Conservation (phyloP, 179 eudicot genomes). For the Gypsophila paniculata region DNA sequence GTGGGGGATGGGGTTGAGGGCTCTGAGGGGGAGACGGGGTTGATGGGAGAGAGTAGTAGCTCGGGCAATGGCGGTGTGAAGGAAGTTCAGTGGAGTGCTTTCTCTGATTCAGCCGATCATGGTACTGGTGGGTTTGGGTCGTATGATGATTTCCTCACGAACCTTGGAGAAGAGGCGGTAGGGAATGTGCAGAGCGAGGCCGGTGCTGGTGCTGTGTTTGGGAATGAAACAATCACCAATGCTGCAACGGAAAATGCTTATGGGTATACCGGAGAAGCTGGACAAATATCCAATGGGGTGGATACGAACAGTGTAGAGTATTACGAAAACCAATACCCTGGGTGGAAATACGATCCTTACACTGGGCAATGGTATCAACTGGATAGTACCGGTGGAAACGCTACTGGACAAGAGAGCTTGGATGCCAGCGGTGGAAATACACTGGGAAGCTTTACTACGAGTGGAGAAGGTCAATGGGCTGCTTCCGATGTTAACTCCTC, state of each 20-base stretch:
- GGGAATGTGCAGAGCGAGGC: constrained; percentile 32
- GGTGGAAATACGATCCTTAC: constrained; percentile 74
- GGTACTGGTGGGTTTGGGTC: constrained; percentile 54
- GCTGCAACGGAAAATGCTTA: constrained; percentile 24
- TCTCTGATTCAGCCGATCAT: constrained; percentile 39
- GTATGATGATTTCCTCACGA: constrained; percentile 59
- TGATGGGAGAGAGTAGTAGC: constrained; percentile 31
- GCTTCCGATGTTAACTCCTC: constrained; percentile 41
- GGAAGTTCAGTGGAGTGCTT: constrained; percentile 81
- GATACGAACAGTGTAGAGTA: constrained; percentile 47
- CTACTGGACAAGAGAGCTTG: constrained; percentile 25
- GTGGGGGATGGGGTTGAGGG: constrained; percentile 23
- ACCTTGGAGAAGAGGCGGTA: constrained; percentile 40
- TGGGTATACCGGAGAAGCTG: constrained; percentile 29
- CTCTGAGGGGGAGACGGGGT: constrained; percentile 28
- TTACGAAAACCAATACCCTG: constrained; percentile 82
- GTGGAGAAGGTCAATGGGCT: constrained; percentile 30
- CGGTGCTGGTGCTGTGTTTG: constrained; percentile 28
- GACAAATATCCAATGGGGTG: constrained; percentile 33
- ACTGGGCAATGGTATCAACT: constrained; percentile 91
- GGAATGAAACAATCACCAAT: constrained; percentile 27
- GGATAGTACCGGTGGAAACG: constrained; percentile 43
- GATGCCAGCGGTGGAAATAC: constrained; percentile 20
- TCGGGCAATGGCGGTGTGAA: constrained; percentile 52
- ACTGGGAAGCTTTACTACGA: constrained; percentile 30